Base-by-base conservation (phyloP, 805 yeast species). In the Monosporozyma aerobia region DNA sequence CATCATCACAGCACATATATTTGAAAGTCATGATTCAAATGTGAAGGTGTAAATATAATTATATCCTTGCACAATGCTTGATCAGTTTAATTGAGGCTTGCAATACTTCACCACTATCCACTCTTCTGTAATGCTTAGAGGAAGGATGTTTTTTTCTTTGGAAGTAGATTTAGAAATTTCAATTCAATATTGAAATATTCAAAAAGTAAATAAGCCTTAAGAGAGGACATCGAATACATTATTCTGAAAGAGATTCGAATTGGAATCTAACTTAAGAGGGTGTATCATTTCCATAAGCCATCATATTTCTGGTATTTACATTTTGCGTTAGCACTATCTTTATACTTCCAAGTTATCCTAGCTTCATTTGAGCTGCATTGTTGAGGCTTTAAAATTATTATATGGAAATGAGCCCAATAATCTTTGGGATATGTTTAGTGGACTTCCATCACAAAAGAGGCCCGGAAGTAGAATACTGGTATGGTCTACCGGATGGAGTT, bases 401-500 rank as follows among this genome's bases (percentile, higher is more conserved):
- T n/a, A 22, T 5, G 5, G 14, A 16, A 41, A 30, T 32, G 23
- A 41, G 33, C 19, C 54, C 57, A 7, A 57, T 82, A 59, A 78
- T 92, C 2, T 83, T 87, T 66, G 97, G 96, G 11, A 79, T 90
- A 3, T 85, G 96, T 58, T 78, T 94, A 13, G 96, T 90, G 22
- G 95, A 95, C 59, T 92, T 92, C 74, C 96, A 92, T 64, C 98
- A 94, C 63, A 65, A 79, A 67, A 74, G 95, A 54, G 99, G 99
- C 1, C 98, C 99, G 0, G 97, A 94, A 65, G 81, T 94, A 25
- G 97, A 92, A 68, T 90, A 87, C 69, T 87, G 97, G 89, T 76
- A 83, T 22, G 81, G 82, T 3, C 52, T 64, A 27, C 73, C 76
- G 1, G 68, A 71, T 44, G 64, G 63, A 29, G 60, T 67, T 14